Conservation (phyloP, 2,329 filamentous ascomycete species). For the Fusarium sp. region DNA sequence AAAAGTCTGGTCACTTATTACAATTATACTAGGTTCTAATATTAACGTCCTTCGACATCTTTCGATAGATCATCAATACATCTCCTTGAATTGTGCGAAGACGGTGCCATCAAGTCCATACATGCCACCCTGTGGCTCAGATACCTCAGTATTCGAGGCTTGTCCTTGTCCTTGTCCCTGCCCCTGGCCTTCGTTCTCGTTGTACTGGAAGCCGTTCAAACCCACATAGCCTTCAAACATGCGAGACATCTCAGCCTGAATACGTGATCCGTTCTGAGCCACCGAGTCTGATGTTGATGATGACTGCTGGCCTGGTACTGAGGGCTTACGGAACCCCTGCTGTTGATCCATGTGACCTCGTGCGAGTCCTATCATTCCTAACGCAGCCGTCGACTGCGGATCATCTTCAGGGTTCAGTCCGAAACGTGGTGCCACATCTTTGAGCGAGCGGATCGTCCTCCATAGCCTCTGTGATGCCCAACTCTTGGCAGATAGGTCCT, state of each 20-base stretch:
- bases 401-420: constrained; percentile 66
- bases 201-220: constrained; percentile 51
- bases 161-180: constrained; percentile 35
- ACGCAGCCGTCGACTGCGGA: constrained; percentile 62
- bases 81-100: constrained; percentile 53
- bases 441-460: constrained; percentile 77
- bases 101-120: constrained; percentile 50
- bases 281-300: constrained; percentile 41
- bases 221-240: constrained; percentile 57
- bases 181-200: constrained; percentile 45
- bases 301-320: constrained; percentile 44
- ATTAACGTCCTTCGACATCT: background rate
- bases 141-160: constrained; percentile 40
- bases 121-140: constrained; percentile 38
- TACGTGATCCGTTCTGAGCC: constrained; percentile 60
- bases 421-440: constrained; percentile 76
- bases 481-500: constrained; percentile 76
- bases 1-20: background rate
- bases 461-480: constrained; percentile 79
- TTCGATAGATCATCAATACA: constrained; percentile 48
- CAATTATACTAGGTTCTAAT: background rate
- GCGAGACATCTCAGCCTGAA: constrained; percentile 66
- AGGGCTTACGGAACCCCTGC: constrained; percentile 47
- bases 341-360: constrained; percentile 52
- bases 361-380: constrained; percentile 68